phyloP scores from a whole-genome alignment of 345 rosid genomes.

The Erysimum cheiranthoides region DNA sequence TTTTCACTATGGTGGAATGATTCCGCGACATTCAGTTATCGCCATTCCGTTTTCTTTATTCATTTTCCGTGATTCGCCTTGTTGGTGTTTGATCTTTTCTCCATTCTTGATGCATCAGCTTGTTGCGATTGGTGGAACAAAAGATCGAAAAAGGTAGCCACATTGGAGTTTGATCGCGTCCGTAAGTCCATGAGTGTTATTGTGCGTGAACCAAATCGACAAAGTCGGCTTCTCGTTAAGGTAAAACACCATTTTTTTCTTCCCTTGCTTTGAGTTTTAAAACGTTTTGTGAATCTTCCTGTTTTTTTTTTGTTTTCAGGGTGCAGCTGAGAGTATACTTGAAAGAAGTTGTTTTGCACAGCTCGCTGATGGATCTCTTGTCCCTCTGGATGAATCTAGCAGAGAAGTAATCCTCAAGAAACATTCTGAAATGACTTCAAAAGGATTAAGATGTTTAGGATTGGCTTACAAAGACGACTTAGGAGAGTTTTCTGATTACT shows the following conservation, averaged over 20 bases:
- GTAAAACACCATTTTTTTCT: slow-evolving; percentile 46
- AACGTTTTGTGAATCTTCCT: slow-evolving; percentile 3
- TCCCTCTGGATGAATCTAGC: slow-evolving; percentile 72
- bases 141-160: slow-evolving; percentile 73
- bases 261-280: not conserved
- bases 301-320: slow-evolving; percentile 58
- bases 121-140: slow-evolving; percentile 87
- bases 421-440: slow-evolving; percentile 80
- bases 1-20: not conserved
- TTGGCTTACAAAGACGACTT: slow-evolving; percentile 83
- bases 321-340: slow-evolving; percentile 87
- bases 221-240: slow-evolving; percentile 82
- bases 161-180: slow-evolving; percentile 87
- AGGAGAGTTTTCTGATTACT: slow-evolving; percentile 81
- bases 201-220: slow-evolving; percentile 68
- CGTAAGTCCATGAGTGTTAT: slow-evolving; percentile 92
- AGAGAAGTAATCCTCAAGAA: slow-evolving; percentile 65
- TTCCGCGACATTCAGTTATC: not conserved
- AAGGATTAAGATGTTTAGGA: slow-evolving; percentile 87
- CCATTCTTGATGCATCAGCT: slow-evolving; percentile 46
- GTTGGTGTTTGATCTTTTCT: slow-evolving; percentile 3
- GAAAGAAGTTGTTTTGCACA: slow-evolving; percentile 80
- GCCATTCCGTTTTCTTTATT: not conserved
- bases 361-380: slow-evolving; percentile 85
- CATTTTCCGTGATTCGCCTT: not conserved